Evolutionary conservation across 169 alveolate species (phyloP).

Genomic region (Eimeria zaria): DNA sequence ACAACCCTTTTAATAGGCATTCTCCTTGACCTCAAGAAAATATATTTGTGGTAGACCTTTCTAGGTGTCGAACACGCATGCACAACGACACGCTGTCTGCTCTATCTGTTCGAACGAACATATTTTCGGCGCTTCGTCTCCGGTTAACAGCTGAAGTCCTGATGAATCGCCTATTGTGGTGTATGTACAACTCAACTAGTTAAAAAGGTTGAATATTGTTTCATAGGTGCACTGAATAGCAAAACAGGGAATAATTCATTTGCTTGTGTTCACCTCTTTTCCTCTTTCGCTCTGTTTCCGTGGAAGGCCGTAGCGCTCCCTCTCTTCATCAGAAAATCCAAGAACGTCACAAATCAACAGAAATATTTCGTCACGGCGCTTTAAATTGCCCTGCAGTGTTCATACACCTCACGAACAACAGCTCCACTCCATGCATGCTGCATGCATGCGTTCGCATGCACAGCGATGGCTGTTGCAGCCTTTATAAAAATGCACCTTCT

Average conservation of each 20-base stretch:
- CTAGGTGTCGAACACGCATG: not conserved
- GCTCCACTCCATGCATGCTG: not conserved
- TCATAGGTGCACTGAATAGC: not conserved
- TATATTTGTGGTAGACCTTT: not conserved
- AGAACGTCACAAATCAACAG: constrained; percentile 72
- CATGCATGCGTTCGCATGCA: not conserved
- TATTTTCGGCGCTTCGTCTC: too few species aligned
- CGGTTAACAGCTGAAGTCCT: too few species aligned
- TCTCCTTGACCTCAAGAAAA: not conserved
- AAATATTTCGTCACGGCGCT: constrained; percentile 69
- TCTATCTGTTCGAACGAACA: too few species aligned
- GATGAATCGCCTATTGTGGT: too few species aligned
- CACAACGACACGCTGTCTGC: not conserved
- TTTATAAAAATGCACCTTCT: not conserved
- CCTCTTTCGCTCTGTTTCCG: constrained; percentile 7
- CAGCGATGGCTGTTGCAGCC: not conserved
- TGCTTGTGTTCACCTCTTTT: constrained; percentile 5
- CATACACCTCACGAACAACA: not conserved
- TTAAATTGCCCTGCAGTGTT: constrained; percentile 55
- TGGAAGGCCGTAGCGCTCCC: constrained; percentile 63
- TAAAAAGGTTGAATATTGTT: too few species aligned
- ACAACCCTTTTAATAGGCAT: too few species aligned
- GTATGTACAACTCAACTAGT: too few species aligned
- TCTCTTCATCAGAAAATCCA: constrained; percentile 55
- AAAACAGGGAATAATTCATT: not conserved